Percentiles rank a stretch among this genome's conserved stretches.
Evolutionary conservation across 345 rosid genomes (phyloP).

Genomic region (Salix exigua): DNA sequence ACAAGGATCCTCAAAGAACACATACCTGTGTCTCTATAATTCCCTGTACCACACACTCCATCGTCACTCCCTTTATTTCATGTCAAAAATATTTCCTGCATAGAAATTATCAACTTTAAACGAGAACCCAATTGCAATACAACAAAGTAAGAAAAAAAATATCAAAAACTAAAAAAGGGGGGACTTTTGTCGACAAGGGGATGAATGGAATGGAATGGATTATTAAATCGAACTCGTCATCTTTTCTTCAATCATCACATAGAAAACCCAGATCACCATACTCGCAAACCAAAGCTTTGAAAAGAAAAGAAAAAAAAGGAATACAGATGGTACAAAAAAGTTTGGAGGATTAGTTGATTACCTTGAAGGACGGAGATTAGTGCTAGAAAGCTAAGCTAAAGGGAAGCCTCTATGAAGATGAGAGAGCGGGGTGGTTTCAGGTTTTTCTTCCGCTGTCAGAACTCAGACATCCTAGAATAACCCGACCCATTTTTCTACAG

Average conservation of each 20-base stretch:
- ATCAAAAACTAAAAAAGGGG: neutral
- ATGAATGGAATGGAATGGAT: constrained; percentile 1
- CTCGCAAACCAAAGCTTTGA: neutral
- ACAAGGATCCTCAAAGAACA: neutral
- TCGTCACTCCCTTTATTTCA: constrained; percentile 1
- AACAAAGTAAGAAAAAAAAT: neutral
- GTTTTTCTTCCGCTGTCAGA: too few species aligned
- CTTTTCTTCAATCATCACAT: neutral
- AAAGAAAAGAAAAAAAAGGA: too few species aligned
- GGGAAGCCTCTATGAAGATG: too few species aligned
- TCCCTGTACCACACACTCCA: constrained; percentile 30
- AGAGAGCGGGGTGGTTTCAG: too few species aligned
- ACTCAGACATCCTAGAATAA: too few species aligned
- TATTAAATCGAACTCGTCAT: constrained; percentile 4
- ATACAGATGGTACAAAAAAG: too few species aligned
- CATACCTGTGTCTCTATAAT: constrained; percentile 28
- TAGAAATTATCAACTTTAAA: neutral
- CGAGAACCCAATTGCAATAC: neutral
- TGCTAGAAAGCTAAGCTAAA: too few species aligned
- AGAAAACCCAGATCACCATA: neutral
- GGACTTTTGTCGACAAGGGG: neutral
- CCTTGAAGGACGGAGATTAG: too few species aligned
- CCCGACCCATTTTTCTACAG: too few species aligned
- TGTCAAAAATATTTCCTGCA: neutral
- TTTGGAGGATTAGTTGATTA: too few species aligned